phyloP scores from a whole-genome alignment of 2,329 filamentous ascomycete species.

The Aspergillus sergii region DNA sequence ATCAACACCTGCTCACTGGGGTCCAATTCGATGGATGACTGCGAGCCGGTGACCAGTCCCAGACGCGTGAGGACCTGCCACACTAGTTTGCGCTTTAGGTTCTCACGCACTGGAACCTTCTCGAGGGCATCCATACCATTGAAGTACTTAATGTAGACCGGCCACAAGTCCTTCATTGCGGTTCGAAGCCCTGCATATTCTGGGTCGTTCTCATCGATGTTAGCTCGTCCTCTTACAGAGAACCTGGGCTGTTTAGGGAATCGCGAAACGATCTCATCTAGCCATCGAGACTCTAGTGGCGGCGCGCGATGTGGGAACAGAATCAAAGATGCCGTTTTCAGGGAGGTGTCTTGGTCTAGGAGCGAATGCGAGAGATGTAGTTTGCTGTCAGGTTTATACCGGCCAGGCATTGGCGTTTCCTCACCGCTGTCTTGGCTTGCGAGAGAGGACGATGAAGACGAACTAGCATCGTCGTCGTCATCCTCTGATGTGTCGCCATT shows the following conservation, averaged over 20 bases:
- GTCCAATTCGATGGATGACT: constrained; percentile 33
- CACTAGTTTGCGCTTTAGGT: constrained; percentile 75
- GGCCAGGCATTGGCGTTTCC: constrained; percentile 39
- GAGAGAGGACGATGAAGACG: constrained; percentile 43
- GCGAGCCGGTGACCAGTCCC: constrained; percentile 62
- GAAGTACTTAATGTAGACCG: constrained; percentile 78
- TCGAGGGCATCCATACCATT: constrained; percentile 85
- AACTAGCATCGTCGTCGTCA: constrained; percentile 28
- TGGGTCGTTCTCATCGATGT: constrained; percentile 20
- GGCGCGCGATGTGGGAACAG: constrained; percentile 77
- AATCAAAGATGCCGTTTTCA: constrained; percentile 65
- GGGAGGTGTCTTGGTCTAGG: constrained; percentile 34
- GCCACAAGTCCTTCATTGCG: constrained; percentile 66
- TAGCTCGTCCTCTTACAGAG: constrained; percentile 6
- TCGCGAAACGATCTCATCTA: constrained; percentile 50
- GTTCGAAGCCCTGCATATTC: constrained; percentile 30
- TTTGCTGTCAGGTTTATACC: constrained; percentile 27
- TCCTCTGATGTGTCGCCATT: not conserved
- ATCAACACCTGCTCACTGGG: constrained; percentile 53
- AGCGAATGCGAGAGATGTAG: constrained; percentile 36
- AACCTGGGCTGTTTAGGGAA: constrained; percentile 33
- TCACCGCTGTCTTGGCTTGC: constrained; percentile 42
- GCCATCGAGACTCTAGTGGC: constrained; percentile 73
- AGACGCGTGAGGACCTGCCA: constrained; percentile 61
- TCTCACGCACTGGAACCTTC: constrained; percentile 81